Percentiles rank a stretch among this genome's conserved stretches.
phyloP scores from a whole-genome alignment of 2,329 filamentous ascomycete species.

The Diaporthe helianthi region DNA sequence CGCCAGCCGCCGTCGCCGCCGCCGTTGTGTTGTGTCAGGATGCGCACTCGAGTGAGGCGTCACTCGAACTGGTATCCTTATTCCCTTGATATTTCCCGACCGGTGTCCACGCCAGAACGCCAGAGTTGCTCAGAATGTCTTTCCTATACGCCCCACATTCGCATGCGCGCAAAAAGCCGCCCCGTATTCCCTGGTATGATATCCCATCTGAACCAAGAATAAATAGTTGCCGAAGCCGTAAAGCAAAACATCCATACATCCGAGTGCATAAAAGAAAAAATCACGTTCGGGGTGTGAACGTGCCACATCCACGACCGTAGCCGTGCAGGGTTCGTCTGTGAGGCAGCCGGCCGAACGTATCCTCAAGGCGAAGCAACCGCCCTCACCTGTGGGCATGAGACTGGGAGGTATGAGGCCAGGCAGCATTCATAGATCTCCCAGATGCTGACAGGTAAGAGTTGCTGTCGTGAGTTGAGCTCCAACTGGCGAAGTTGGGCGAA shows the following conservation, averaged over 20 bases:
- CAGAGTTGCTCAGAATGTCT: conserved; percentile 19
- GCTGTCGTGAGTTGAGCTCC: conserved; percentile 19
- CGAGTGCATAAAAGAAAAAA: conserved; percentile 2
- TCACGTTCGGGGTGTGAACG: neutral
- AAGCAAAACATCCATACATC: neutral
- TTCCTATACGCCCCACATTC: neutral
- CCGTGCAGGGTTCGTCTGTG: neutral
- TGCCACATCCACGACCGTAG: too few relatives aligned
- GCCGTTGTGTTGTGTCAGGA: conserved; percentile 16
- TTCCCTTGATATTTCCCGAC: conserved; percentile 19
- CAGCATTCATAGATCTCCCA: conserved; percentile 23
- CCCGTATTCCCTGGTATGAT: neutral
- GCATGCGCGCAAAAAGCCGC: neutral
- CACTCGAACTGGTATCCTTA: conserved; percentile 27
- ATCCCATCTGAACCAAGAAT: neutral
- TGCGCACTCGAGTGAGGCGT: conserved; percentile 24
- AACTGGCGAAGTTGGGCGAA: conserved; percentile 21
- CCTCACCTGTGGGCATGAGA: conserved; percentile 5
- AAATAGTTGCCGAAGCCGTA: neutral
- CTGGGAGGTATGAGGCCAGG: conserved; percentile 27
- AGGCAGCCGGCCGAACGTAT: too few relatives aligned
- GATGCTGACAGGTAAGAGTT: conserved; percentile 21
- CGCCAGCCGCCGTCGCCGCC: conserved; percentile 1
- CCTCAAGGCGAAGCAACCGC: neutral
- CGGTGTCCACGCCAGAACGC: conserved; percentile 29